Base-by-base conservation (phyloP, 75 land plant genomes). In the Picea sitchensis region DNA sequence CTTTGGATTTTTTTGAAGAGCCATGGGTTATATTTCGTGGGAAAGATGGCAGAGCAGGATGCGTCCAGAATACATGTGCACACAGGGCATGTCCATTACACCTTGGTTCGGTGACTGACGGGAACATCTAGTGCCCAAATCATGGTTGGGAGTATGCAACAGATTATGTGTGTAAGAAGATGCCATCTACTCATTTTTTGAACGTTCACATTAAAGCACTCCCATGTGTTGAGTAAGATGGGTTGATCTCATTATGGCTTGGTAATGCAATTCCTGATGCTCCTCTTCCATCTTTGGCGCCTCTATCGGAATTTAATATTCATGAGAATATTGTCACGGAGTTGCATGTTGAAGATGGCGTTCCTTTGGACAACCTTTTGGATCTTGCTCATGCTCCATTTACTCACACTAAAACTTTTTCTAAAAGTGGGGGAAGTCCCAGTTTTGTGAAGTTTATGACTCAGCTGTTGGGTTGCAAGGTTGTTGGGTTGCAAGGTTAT, bases 101-200 rank as follows among this genome's bases (percentile, higher is more conserved):
- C 38, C 93, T 96, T 75, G 99, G 99, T 23, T 82, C 91, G 51
- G 93, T 96, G 11, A 88, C 86, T 61, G 91, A 96, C 47, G 98
- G 99, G 14, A 84, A 93, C 2, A 92, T 96, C 31, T 92, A 92
- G 77, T 96, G 98, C 76, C 98, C 99, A 63, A 94, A 96, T 71
- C 99, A 96, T 80, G 99, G 99, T n/a, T 96, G 99, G 99, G 98
- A 91, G 74, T 96, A 94, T 83, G 67, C 90, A 58, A 94, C 98
- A 4, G 88, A 89, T 86, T 98, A 95, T 20, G 87, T 81, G 78
- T 96, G 99, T 80, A 90, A 94, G 86, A 96, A 94, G 85, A 96
- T 96, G 98, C 98, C 99, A 51, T 96, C 98, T 1, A 94, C 99
- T 12, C 74, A 79, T 71, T 80, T 87, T 62, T 80, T 91, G 64